Evolutionary conservation across 352 stramenopile species (phyloP).

Genomic region (Hyaloperonospora brassicae): DNA sequence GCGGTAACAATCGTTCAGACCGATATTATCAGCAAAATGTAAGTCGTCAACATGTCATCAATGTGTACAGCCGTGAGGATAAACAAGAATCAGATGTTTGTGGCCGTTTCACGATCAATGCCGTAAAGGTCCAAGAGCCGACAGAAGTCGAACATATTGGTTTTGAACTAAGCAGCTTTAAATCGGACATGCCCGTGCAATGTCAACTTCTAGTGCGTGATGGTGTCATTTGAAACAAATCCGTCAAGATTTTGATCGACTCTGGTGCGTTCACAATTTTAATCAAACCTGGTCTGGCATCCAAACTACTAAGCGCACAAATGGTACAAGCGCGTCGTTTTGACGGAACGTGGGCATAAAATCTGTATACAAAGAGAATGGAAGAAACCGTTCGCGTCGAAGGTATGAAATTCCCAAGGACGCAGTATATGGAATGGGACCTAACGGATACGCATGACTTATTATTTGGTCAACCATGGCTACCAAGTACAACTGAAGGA

Average conservation of each 20-base stretch:
- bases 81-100: neutral
- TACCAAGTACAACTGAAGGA: constrained; percentile 4
- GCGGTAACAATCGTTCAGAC: neutral
- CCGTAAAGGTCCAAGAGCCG: constrained; percentile 1
- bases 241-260: neutral
- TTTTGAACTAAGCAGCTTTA: neutral
- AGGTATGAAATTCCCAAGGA: constrained; percentile 8
- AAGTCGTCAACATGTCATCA: constrained; percentile 1
- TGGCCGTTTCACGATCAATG: neutral
- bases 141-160: neutral
- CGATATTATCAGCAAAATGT: neutral
- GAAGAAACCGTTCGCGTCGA: constrained; percentile 10
- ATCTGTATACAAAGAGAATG: constrained; percentile 3
- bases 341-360: constrained; percentile 5
- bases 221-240: neutral
- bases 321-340: constrained; percentile 4
- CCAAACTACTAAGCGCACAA: neutral
- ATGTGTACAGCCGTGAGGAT: neutral
- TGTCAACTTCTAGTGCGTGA: neutral
- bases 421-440: constrained; percentile 11
- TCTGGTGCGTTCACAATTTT: neutral
- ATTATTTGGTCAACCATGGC: too few species aligned
- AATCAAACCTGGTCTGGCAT: neutral
- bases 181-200: neutral
- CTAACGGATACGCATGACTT: constrained; percentile 10